Evolutionary conservation across 345 rosid genomes (phyloP).

Genomic region (Sisymbrium altissimum): DNA sequence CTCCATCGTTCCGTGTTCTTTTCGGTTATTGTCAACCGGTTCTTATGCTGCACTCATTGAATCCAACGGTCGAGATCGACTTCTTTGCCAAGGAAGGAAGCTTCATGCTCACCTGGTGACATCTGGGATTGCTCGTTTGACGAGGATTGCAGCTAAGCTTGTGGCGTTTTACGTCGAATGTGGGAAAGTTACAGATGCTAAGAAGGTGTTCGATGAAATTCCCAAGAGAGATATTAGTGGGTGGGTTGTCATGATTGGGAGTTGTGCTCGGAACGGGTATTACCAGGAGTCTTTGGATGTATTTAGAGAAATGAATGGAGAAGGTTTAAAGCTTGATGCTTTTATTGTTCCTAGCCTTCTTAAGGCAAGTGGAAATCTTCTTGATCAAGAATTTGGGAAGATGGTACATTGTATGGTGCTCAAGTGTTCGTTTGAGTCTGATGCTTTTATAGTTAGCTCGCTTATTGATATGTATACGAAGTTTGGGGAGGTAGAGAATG

Average conservation of each 20-base stretch:
- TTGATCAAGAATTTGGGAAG: constrained; percentile 48
- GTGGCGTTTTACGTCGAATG: constrained; percentile 45
- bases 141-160: constrained; percentile 52
- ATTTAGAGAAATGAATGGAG: constrained; percentile 49
- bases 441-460: constrained; percentile 55
- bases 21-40: constrained; percentile 33
- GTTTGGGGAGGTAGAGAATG: constrained; percentile 45
- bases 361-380: constrained; percentile 60
- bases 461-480: constrained; percentile 84
- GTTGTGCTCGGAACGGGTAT: constrained; percentile 54
- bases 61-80: constrained; percentile 36
- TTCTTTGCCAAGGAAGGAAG: constrained; percentile 36
- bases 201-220: constrained; percentile 69
- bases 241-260: constrained; percentile 56
- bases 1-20: constrained; percentile 29
- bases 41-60: constrained; percentile 40
- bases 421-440: constrained; percentile 46
- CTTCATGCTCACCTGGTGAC: constrained; percentile 60
- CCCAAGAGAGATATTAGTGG: constrained; percentile 42
- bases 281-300: constrained; percentile 43
- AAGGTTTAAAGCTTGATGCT: constrained; percentile 42
- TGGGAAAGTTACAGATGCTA: constrained; percentile 42
- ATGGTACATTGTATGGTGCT: constrained; percentile 52
- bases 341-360: constrained; percentile 73
- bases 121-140: constrained; percentile 35